Conservation (phyloP, 352 stramenopile genomes). For the Pythium brachiatum region DNA sequence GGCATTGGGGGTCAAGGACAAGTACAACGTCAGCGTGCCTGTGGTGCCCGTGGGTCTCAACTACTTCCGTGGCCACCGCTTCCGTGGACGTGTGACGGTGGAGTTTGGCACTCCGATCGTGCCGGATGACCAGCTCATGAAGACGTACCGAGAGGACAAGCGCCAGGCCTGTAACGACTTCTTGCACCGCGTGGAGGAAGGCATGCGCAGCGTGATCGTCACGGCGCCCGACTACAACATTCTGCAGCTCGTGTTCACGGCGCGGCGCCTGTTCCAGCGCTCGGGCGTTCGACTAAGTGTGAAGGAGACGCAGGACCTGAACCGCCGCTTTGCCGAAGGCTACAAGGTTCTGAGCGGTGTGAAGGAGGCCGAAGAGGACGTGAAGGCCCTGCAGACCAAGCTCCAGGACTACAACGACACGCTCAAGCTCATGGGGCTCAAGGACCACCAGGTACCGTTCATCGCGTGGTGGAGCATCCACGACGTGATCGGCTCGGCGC, state of each 20-base stretch:
- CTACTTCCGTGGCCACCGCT: constrained; percentile 97
- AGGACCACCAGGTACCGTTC: constrained; percentile 90
- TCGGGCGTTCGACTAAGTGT: constrained; percentile 80
- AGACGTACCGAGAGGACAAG: constrained; percentile 88
- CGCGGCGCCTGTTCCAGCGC: constrained; percentile 93
- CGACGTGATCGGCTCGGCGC: constrained; percentile 86
- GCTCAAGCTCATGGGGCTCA: constrained; percentile 85
- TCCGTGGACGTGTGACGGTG: constrained; percentile 95
- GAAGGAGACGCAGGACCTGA: constrained; percentile 92
- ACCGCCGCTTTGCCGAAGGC: constrained; percentile 88
- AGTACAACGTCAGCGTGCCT: constrained; percentile 94
- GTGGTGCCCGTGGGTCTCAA: constrained; percentile 98
- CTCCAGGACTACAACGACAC: constrained; percentile 86
- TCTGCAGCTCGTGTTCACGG: constrained; percentile 95
- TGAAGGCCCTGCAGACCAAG: constrained; percentile 62
- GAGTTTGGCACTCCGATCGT: constrained; percentile 94
- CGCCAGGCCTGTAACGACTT: constrained; percentile 80
- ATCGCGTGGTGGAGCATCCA: constrained; percentile 87
- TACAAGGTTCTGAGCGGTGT: constrained; percentile 83
- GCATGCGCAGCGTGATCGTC: constrained; percentile 93
- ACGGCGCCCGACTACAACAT: constrained; percentile 97
- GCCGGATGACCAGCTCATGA: constrained; percentile 81
- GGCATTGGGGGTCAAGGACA: constrained; percentile 95
- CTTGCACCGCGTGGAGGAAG: constrained; percentile 77
- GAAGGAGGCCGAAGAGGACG: constrained; percentile 54